Conservation (phyloP, 495 filamentous ascomycete species). For the Talaromyces wortmannii region DNA sequence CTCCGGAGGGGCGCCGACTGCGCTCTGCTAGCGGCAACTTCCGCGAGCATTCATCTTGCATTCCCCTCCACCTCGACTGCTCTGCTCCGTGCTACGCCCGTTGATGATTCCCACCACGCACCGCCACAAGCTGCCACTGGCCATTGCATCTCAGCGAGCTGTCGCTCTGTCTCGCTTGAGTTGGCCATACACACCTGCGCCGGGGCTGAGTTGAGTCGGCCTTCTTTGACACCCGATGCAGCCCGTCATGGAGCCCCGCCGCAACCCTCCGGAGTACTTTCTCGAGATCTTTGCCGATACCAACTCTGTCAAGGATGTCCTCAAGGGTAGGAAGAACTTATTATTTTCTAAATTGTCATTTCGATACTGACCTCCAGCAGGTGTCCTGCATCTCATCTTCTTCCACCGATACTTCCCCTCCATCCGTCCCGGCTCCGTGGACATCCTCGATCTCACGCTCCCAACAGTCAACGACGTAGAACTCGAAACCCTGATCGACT, state of each 20-base stretch:
- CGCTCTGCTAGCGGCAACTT: too few relatives aligned
- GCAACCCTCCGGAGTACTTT: conserved; percentile 71
- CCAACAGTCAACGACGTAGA: conserved; percentile 82
- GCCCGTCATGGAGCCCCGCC: conserved; percentile 45
- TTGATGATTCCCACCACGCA: too few relatives aligned
- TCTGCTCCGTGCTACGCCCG: too few relatives aligned
- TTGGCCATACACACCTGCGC: background rate
- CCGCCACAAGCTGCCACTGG: background rate
- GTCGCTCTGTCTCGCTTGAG: background rate
- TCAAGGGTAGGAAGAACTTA: conserved; percentile 61
- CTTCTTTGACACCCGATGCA: background rate
- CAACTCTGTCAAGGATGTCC: conserved; percentile 76
- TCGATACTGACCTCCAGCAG: conserved; percentile 30
- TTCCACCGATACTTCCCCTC: conserved; percentile 96
- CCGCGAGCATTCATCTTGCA: too few relatives aligned
- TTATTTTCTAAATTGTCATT: background rate
- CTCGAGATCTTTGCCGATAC: conserved; percentile 78
- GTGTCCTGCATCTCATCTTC: conserved; percentile 94
- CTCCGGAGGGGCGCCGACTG: too few relatives aligned
- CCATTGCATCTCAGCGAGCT: background rate
- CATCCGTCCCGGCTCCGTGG: conserved; percentile 74
- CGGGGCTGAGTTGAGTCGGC: background rate
- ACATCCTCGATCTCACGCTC: conserved; percentile 87
- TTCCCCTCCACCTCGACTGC: too few relatives aligned
- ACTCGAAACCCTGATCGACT: conserved; percentile 88